phyloP scores from a whole-genome alignment of 768 basidiomycete species.

The Calocybe gangraenosa region DNA sequence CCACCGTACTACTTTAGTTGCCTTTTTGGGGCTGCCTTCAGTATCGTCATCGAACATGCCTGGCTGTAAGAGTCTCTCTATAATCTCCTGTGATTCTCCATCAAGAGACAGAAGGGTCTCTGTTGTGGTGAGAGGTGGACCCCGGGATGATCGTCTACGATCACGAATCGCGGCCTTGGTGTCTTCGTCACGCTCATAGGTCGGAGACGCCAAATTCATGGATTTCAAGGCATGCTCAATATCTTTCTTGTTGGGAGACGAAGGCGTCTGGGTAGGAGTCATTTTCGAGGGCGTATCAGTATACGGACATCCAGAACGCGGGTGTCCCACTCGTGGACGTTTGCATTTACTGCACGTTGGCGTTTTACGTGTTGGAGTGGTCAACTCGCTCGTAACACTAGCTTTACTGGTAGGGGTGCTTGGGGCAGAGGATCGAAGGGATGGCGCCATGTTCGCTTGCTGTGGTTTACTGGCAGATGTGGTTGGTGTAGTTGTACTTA shows the following conservation, averaged over 20 bases:
- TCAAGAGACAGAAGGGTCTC: slow-evolving; percentile 50
- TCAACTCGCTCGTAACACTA: background rate
- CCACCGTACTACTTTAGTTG: slow-evolving; percentile 32
- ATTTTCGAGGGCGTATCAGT: slow-evolving; percentile 24
- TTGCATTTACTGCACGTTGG: slow-evolving; percentile 55
- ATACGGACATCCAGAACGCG: slow-evolving; percentile 58
- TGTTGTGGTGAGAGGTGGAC: slow-evolving; percentile 23
- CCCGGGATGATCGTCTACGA: slow-evolving; percentile 27
- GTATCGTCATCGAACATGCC: slow-evolving; percentile 33
- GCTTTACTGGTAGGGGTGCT: slow-evolving; percentile 15
- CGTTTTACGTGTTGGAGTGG: slow-evolving; percentile 33
- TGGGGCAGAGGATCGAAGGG: slow-evolving; percentile 17
- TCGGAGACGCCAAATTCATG: slow-evolving; percentile 33
- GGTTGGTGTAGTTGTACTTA: slow-evolving; percentile 3
- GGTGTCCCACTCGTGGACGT: slow-evolving; percentile 53
- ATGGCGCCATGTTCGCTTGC: slow-evolving; percentile 20
- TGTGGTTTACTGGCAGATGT: background rate
- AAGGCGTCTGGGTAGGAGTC: slow-evolving; percentile 5
- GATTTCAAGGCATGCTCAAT: slow-evolving; percentile 43
- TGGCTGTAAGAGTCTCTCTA: slow-evolving; percentile 42
- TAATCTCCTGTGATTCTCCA: slow-evolving; percentile 39
- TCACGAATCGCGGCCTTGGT: slow-evolving; percentile 26
- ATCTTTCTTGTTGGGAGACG: slow-evolving; percentile 17
- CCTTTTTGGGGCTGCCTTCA: slow-evolving; percentile 23
- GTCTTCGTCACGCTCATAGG: slow-evolving; percentile 26